Evolutionary conservation across 208 protist genomes (phyloP).

Genomic region (Acanthamoeba pearcei): DNA sequence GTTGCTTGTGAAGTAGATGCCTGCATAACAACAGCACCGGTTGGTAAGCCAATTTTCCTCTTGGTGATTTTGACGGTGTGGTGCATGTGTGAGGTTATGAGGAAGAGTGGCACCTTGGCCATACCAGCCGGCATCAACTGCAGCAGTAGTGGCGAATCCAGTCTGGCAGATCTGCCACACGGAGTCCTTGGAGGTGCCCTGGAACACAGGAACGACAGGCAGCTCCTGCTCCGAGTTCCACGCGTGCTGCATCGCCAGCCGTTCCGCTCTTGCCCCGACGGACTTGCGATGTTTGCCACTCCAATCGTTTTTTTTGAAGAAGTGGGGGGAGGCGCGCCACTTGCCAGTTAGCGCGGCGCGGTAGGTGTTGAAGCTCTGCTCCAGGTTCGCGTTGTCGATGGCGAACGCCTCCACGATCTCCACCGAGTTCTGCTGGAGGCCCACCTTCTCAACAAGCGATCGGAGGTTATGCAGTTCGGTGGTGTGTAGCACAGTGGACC

Average conservation of each 20-base stretch:
- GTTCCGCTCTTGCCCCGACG: neutral
- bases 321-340: neutral
- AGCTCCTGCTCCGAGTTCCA: neutral
- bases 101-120: neutral
- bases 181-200: neutral
- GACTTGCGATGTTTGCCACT: neutral
- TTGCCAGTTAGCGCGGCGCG: neutral
- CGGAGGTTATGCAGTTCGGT: neutral
- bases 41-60: too few relatives aligned
- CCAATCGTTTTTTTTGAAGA: neutral
- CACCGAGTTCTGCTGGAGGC: neutral
- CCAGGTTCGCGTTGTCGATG: neutral
- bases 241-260: neutral
- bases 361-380: constrained; percentile 32
- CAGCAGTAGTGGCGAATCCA: neutral
- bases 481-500: neutral
- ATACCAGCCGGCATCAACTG: neutral
- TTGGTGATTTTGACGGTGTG: too few relatives aligned
- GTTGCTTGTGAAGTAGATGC: constrained; percentile 7
- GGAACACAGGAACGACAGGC: neutral
- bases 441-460: neutral
- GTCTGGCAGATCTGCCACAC: constrained; percentile 33
- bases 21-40: too few relatives aligned
- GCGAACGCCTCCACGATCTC: constrained; percentile 1
- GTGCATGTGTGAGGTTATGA: too few relatives aligned